Base-by-base conservation (phyloP, 148 eudicot genomes). In the Oxyria digyna region DNA sequence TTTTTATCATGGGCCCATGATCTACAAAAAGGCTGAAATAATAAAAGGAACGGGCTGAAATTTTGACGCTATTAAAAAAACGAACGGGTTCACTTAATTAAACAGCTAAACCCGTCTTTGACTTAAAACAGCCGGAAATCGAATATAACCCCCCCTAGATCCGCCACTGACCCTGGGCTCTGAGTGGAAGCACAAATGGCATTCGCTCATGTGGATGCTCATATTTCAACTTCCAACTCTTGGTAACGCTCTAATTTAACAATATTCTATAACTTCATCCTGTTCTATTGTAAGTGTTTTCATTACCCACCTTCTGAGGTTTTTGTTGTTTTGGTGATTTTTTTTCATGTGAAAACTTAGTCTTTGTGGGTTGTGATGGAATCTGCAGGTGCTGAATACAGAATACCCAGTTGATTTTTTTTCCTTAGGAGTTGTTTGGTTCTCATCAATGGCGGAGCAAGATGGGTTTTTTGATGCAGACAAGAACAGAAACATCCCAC, bases 401-500 rank as follows among this genome's bases (percentile, higher is more conserved):
- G n/a, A n/a, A n/a, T n/a, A n/a, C n/a, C n/a, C n/a, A n/a, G n/a
- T n/a, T n/a, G n/a, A n/a, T n/a, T n/a, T n/a, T n/a, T n/a, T n/a
- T n/a, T n/a, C n/a, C n/a, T n/a, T n/a, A 49, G 55, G 55, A 49
- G 14, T 24, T 52, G 31, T 24, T 52, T 24, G 29, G 62, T 52
- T 52, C 65, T 29, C 20, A 4, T 59, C 37, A 59, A 85, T 85
- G 89, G 84, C 63, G 42, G 79, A 81, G 42, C 78, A 77, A 68
- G 77, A 68, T 73, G 79, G 78, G 32, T 48, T 74, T 38, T 67
- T 75, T 45, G 70, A 77, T 65, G 59, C 78, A 73, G 73, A 68
- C 29, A 70, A 73, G 14, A 78, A 80, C 76, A 67, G 59, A n/a
- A 82, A 59, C 57, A 9, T 70, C 69, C 82, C 85, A 4, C 77